phyloP scores from a whole-genome alignment of 352 stramenopile species.

The Globisporangium polare region DNA sequence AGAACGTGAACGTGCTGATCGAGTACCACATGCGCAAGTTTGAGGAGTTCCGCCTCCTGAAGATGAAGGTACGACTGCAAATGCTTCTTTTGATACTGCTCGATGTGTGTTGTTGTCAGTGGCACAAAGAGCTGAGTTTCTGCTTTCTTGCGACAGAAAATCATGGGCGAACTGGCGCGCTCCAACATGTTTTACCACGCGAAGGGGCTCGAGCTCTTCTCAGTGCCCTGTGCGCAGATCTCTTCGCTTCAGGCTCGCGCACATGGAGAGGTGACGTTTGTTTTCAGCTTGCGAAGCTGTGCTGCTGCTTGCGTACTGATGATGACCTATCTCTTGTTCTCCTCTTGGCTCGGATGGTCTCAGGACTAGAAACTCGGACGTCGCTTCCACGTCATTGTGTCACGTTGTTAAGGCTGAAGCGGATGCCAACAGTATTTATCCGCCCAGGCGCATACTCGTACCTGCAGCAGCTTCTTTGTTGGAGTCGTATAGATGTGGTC shows the following conservation, averaged over 20 bases:
- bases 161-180: constrained; percentile 63
- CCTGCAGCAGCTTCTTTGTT: background rate
- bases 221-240: constrained; percentile 43
- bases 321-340: background rate
- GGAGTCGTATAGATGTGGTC: background rate
- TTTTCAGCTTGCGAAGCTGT: background rate
- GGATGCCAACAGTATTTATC: background rate
- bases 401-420: background rate
- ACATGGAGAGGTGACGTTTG: constrained; percentile 5
- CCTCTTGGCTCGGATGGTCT: background rate
- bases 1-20: constrained; percentile 77
- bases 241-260: constrained; percentile 25
- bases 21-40: constrained; percentile 75
- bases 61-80: constrained; percentile 74
- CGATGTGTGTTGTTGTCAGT: too few species aligned
- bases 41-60: constrained; percentile 61
- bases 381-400: background rate
- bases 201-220: constrained; percentile 71
- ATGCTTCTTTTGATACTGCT: too few species aligned
- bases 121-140: too few species aligned
- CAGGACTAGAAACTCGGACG: background rate
- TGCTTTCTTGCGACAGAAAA: constrained; percentile 41
- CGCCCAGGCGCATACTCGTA: background rate
- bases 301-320: background rate
- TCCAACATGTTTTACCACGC: constrained; percentile 77